A percentile compares a stretch with the other conserved stretches of the same genome.
Conservation (phyloP, 371 early-diverging fungal genomes). For the Mortierella sp. region DNA sequence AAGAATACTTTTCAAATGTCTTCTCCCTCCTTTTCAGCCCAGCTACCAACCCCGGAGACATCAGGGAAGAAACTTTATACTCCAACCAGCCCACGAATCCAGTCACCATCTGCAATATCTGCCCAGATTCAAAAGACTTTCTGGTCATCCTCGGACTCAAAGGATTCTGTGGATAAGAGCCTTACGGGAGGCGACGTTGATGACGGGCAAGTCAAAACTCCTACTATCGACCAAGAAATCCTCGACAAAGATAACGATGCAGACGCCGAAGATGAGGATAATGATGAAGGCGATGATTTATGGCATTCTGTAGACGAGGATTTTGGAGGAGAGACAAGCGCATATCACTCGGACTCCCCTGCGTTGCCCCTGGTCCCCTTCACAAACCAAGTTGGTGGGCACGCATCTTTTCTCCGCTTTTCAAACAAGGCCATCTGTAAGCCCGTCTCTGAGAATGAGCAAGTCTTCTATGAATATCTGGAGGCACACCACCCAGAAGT, state of each 20-base stretch:
- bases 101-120: constrained; percentile 44
- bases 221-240: constrained; percentile 5
- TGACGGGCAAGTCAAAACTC: not conserved
- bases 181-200: not conserved
- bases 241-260: constrained; percentile 21
- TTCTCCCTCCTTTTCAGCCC: constrained; percentile 30
- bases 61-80: constrained; percentile 35
- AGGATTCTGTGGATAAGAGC: constrained; percentile 4
- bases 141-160: constrained; percentile 20
- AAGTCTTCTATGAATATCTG: constrained; percentile 90
- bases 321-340: constrained; percentile 51
- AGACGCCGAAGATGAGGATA: constrained; percentile 31
- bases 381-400: constrained; percentile 86
- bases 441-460: constrained; percentile 86
- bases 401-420: constrained; percentile 87
- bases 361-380: constrained; percentile 75
- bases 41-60: constrained; percentile 45
- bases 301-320: constrained; percentile 56
- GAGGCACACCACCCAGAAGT: constrained; percentile 84
- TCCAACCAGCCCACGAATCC: constrained; percentile 48
- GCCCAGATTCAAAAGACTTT: constrained; percentile 46
- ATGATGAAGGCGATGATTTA: constrained; percentile 45
- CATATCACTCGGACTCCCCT: constrained; percentile 56
- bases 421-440: constrained; percentile 90
- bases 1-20: constrained; percentile 30